phyloP scores from a whole-genome alignment of 2,329 filamentous ascomycete genomes.

The Ceratocystis albifundus region DNA sequence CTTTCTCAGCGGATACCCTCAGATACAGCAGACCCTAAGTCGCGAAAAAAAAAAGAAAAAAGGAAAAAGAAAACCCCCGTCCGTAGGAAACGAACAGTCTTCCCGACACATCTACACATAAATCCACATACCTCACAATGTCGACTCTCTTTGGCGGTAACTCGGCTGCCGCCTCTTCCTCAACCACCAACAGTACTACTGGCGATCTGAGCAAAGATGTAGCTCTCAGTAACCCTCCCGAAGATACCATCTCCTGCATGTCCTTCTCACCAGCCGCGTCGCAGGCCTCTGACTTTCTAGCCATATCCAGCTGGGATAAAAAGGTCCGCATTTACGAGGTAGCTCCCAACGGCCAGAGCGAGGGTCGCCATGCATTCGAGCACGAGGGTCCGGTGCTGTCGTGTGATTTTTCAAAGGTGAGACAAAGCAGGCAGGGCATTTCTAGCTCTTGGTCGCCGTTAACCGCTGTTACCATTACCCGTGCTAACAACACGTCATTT shows the following conservation, averaged over 20 bases:
- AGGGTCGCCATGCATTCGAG: constrained; percentile 76
- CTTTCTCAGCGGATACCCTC: too few relatives aligned
- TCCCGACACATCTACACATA: neutral
- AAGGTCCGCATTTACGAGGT: constrained; percentile 97
- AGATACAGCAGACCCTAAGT: too few relatives aligned
- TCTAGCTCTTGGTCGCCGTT: too few relatives aligned
- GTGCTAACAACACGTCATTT: constrained; percentile 5
- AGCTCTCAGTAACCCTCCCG: constrained; percentile 62
- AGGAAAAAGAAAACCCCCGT: too few relatives aligned
- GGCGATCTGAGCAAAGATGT: constrained; percentile 89
- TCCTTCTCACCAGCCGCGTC: constrained; percentile 58
- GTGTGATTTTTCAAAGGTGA: constrained; percentile 78
- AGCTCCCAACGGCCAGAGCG: constrained; percentile 60
- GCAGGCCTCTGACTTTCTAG: constrained; percentile 61
- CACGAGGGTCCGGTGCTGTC: constrained; percentile 76
- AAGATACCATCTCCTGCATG: constrained; percentile 82
- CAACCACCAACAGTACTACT: constrained; percentile 56
- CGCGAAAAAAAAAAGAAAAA: too few relatives aligned
- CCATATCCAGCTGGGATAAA: constrained; percentile 92
- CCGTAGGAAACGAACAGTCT: neutral
- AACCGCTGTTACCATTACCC: too few relatives aligned
- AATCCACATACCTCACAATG: constrained; percentile 38
- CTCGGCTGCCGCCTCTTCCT: constrained; percentile 41
- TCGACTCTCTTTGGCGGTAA: constrained; percentile 50
- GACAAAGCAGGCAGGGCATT: constrained; percentile 26